phyloP scores from a whole-genome alignment of 163 green algal genomes.

The Picocystis sp. region DNA sequence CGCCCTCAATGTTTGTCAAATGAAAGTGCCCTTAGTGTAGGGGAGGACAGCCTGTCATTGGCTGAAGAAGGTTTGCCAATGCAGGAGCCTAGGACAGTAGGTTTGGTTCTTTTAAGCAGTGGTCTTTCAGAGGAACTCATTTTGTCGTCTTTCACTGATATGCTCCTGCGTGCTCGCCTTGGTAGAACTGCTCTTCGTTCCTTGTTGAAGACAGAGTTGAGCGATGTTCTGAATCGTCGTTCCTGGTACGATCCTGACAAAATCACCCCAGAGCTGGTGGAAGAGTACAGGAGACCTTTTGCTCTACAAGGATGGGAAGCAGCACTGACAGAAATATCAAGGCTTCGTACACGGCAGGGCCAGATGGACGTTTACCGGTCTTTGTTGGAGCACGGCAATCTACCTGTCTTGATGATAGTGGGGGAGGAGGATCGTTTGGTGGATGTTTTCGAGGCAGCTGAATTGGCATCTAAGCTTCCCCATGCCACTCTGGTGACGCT shows the following conservation, averaged over 20 bases:
- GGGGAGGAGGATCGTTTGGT: conserved; percentile 37
- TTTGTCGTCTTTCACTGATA: conserved; percentile 21
- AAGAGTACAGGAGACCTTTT: conserved; percentile 31
- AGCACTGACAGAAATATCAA: neutral
- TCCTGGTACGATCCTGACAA: conserved; percentile 43
- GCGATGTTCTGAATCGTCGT: conserved; percentile 45
- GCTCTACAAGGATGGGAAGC: conserved; percentile 3
- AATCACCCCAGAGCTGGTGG: conserved; percentile 41
- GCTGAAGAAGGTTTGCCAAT: too few relatives aligned
- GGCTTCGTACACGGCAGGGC: neutral
- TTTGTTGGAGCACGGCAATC: neutral
- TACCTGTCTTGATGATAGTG: conserved; percentile 28
- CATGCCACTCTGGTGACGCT: conserved; percentile 18
- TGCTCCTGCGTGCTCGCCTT: conserved; percentile 36
- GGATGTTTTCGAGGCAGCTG: conserved; percentile 12
- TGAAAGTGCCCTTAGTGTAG: too few relatives aligned
- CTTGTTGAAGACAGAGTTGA: conserved; percentile 51
- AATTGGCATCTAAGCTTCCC: conserved; percentile 16
- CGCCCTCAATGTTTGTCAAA: too few relatives aligned
- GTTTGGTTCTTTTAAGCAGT: too few relatives aligned
- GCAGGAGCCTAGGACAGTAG: too few relatives aligned
- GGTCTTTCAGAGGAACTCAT: too few relatives aligned
- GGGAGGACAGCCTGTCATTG: too few relatives aligned
- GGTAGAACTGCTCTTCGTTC: conserved; percentile 43
- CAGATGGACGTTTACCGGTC: neutral